Percentiles rank a stretch among this genome's conserved stretches.
These are phyloP conservation scores for Corylus avellana DNA, from an alignment of 306 rosid species.

Conservation along the genomic window DNA sequence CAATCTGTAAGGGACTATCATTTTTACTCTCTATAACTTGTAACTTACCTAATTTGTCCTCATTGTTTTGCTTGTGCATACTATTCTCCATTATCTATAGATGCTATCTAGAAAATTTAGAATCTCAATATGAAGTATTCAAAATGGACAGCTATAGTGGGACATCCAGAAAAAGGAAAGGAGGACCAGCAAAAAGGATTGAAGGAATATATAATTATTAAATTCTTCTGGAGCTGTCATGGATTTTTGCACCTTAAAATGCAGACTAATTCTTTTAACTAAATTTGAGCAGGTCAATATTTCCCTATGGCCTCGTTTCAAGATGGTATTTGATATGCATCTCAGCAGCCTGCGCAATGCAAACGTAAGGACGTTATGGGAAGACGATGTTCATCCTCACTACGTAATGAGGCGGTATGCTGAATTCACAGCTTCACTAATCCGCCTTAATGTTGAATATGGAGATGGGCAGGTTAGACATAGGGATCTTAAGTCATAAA, in stretches of 20 bases:
- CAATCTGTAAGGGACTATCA: not conserved
- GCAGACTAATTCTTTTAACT: slow-evolving; percentile 28
- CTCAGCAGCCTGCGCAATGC: slow-evolving; percentile 89
- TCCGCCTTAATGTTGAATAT: slow-evolving; percentile 83
- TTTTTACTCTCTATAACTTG: not conserved
- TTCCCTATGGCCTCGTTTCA: slow-evolving; percentile 95
- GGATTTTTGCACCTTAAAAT: slow-evolving; percentile 19
- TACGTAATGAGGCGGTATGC: slow-evolving; percentile 97
- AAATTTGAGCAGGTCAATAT: slow-evolving; percentile 72
- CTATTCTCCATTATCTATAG: not conserved
- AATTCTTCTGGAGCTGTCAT: slow-evolving; percentile 12
- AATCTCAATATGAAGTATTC: not conserved
- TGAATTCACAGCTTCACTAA: slow-evolving; percentile 94
- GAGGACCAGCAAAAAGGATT: not conserved
- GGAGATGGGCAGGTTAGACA: slow-evolving; percentile 91
- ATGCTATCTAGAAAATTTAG: not conserved
- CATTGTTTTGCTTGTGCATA: not conserved
- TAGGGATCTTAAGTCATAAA: slow-evolving; percentile 14
- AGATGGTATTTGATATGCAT: slow-evolving; percentile 96
- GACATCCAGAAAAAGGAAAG: not conserved
- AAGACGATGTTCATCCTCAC: slow-evolving; percentile 98
- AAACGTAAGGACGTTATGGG: slow-evolving; percentile 87
- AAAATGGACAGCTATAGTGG: not conserved
- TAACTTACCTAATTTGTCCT: not conserved
- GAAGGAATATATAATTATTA: slow-evolving; percentile 1